Percentiles rank a stretch among this genome's conserved stretches.
Evolutionary conservation across 225 moss, liverwort and hornwort species (phyloP).

Genomic region (Marchantia paleacea): DNA sequence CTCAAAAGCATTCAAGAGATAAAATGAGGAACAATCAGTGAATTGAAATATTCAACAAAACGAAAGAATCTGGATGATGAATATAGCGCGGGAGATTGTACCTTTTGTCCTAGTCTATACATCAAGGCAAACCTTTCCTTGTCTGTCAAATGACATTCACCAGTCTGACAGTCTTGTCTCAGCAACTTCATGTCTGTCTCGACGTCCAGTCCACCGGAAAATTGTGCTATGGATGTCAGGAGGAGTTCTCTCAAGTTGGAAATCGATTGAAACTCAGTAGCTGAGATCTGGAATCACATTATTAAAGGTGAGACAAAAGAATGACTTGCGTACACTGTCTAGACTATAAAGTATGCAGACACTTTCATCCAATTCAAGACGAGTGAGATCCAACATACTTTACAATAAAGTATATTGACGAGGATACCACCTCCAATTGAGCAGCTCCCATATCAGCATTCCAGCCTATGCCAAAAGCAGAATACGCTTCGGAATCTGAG

Average conservation of each 20-base stretch:
- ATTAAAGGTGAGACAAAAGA: neutral
- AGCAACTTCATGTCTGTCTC: constrained; percentile 17
- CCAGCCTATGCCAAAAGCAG: constrained; percentile 30
- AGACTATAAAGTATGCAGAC: no score
- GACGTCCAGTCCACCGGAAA: constrained; percentile 15
- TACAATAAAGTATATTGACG: no score
- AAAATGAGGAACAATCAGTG: no score
- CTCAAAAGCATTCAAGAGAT: neutral
- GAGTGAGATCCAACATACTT: no score
- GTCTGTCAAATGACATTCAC: neutral
- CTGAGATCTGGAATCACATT: constrained; percentile 12
- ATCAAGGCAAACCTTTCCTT: constrained; percentile 20
- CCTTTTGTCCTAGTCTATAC: constrained; percentile 33
- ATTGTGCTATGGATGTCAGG: constrained; percentile 11
- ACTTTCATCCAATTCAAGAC: no score
- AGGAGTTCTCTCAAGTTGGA: constrained; percentile 15
- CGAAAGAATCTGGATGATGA: neutral
- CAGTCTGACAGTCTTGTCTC: neutral
- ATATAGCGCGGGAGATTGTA: neutral
- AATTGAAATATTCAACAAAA: neutral
- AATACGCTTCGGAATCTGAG: constrained; percentile 21
- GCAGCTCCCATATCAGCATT: neutral
- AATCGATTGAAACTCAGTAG: constrained; percentile 21
- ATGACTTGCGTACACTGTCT: no score
- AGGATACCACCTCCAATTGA: neutral